Percentiles rank a stretch among this genome's conserved stretches.
Conservation (phyloP, 805 yeast genomes). For the Metschnikowia noctiluminum region DNA sequence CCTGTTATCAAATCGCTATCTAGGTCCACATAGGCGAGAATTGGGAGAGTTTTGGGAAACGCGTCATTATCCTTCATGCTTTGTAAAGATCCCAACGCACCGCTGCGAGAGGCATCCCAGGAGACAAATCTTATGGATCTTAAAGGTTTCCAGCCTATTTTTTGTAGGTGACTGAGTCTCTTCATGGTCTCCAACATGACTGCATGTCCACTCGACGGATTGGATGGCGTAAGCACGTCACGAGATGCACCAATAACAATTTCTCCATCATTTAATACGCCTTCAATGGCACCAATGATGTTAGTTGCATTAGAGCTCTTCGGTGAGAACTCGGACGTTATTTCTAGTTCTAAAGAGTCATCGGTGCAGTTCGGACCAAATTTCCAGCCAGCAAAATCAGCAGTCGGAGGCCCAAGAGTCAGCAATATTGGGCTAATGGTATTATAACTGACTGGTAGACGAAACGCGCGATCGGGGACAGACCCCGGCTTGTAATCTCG, state of each 20-base stretch:
- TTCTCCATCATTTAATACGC: conserved; percentile 38
- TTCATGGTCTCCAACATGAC: conserved; percentile 38
- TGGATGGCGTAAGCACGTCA: conserved; percentile 34
- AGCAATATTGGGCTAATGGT: conserved; percentile 15
- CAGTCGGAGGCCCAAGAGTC: conserved; percentile 9
- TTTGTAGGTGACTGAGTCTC: conserved; percentile 28
- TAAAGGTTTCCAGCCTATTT: conserved; percentile 42
- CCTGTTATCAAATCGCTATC: conserved; percentile 41
- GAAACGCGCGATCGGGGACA: conserved; percentile 5
- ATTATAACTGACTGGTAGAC: conserved; percentile 16
- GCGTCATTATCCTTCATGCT: conserved; percentile 20
- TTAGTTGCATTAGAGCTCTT: conserved; percentile 20
- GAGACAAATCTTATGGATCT: conserved; percentile 38
- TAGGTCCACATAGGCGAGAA: conserved; percentile 36
- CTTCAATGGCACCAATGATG: conserved; percentile 31
- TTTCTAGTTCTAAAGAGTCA: conserved; percentile 7
- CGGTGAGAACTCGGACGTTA: conserved; percentile 3
- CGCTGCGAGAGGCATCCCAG: conserved; percentile 39
- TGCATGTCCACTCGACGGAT: conserved; percentile 40
- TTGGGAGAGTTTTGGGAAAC: conserved; percentile 22
- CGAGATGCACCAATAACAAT: conserved; percentile 39
- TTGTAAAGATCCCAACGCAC: conserved; percentile 30
- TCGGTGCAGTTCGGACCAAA: conserved; percentile 9
- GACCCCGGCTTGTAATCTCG: conserved; percentile 11
- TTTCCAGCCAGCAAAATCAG: conserved; percentile 12